Evolutionary conservation across 805 yeast species (phyloP).

Genomic region (Starmerella bombi): DNA sequence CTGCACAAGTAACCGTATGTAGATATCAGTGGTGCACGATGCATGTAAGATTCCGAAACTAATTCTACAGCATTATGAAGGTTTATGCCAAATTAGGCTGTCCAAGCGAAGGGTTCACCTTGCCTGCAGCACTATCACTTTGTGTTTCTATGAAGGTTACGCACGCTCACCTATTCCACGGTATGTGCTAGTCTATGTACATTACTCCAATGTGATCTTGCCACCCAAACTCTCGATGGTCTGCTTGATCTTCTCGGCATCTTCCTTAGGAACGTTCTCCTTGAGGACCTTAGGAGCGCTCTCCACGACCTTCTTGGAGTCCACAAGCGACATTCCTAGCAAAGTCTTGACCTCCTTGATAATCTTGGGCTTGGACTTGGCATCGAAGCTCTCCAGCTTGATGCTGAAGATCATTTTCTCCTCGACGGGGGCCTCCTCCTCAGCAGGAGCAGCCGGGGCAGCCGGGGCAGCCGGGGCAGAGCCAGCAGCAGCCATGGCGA

Average conservation of each 20-base stretch:
- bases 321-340: conserved; percentile 85
- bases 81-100: no score
- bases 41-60: no score
- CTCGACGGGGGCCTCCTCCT: conserved; percentile 67
- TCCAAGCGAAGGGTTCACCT: no score
- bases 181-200: conserved; percentile 9
- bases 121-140: no score
- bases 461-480: conserved; percentile 48
- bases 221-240: conserved; percentile 93
- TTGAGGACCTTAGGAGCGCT: conserved; percentile 91
- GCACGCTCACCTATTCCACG: no score
- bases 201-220: conserved; percentile 72
- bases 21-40: no score
- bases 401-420: conserved; percentile 87
- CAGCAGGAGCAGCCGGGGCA: conserved; percentile 54
- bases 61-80: no score
- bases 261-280: conserved; percentile 93
- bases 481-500: conserved; percentile 65
- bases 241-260: conserved; percentile 90
- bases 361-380: conserved; percentile 92
- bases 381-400: conserved; percentile 86
- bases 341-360: conserved; percentile 91
- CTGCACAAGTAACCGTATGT: no score
- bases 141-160: no score
- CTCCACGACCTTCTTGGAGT: conserved; percentile 95